Base-by-base conservation (phyloP, 2,329 filamentous ascomycete species). In the Aspergillus sp. region DNA sequence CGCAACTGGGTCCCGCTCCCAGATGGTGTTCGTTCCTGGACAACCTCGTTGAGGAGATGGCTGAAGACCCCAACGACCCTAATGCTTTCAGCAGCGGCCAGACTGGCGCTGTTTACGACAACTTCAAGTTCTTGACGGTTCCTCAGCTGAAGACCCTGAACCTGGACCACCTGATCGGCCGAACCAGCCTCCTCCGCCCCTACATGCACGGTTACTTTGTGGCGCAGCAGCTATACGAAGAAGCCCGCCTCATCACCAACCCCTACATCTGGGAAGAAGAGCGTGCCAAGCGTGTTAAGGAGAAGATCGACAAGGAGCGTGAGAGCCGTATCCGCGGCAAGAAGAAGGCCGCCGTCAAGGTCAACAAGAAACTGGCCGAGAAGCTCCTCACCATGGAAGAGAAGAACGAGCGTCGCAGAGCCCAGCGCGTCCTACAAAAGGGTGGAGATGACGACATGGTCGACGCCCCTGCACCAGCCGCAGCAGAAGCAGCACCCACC, bases 131-230 rank as follows among this genome's bases (percentile, higher is more conserved):
- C 85, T 82, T 99, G 72, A 97, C 94, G 2, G 77, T 92, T 63
- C 87, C 91, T 47, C 93, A 99, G 75, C 83, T 99, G 56, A 90
- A 91, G 69, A 87, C 89, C 38, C 85, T 99, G 66, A 96, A 91
- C 74, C 78, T 99, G 71, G 89, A 91, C 56, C 94, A 98, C 74
- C 83, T 99, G 51, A 85, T 99, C 59, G 94, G 94, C 66, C 93
- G 92, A 69, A 96, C 92, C 28, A 95, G 91, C 71, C 81, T 98
- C 19, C 81, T 99, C 43, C 86, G 94, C 48, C 95, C 95, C 47
- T 99, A 99, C 74, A 99, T 99, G 96, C 95, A 99, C 75, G 96
- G 95, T 69, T 98, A 95, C 83, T 99, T 99, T 79, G 93, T 99
- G 52, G 91, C 91, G 38, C 94, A 96, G 69, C 92, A 93, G 72